Conservation (phyloP, 2,329 filamentous ascomycete genomes). For the Penicillium polonicum region DNA sequence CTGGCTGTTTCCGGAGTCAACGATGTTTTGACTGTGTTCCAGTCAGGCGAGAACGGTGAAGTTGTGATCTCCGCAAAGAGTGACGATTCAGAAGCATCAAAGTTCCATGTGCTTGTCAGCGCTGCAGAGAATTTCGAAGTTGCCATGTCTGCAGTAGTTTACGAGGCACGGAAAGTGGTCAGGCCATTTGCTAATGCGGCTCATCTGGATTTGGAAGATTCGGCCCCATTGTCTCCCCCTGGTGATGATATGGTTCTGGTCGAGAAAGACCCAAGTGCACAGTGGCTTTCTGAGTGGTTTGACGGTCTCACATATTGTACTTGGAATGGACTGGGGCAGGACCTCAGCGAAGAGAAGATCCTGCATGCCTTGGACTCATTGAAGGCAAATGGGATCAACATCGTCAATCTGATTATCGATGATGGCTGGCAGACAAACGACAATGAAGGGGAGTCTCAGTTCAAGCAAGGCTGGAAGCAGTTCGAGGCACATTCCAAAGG, state of each 20-base stretch:
- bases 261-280: constrained; percentile 43
- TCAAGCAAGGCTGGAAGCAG: constrained; percentile 63
- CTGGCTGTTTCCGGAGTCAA: constrained; percentile 74
- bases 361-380: constrained; percentile 71
- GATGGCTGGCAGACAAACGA: constrained; percentile 91
- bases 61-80: constrained; percentile 70
- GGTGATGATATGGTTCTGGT: constrained; percentile 45
- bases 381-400: constrained; percentile 67
- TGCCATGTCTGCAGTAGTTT: constrained; percentile 77
- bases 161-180: constrained; percentile 73
- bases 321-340: constrained; percentile 88
- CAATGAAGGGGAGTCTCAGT: constrained; percentile 53
- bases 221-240: constrained; percentile 31
- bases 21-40: constrained; percentile 68
- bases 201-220: constrained; percentile 15
- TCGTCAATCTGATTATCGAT: constrained; percentile 89
- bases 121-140: constrained; percentile 71
- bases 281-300: constrained; percentile 84
- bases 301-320: constrained; percentile 94
- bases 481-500: constrained; percentile 81
- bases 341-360: constrained; percentile 77
- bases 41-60: constrained; percentile 62
- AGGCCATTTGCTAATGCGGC: constrained; percentile 26
- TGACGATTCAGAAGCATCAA: constrained; percentile 59
- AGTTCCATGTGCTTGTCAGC: constrained; percentile 66